Percentiles rank a stretch among this genome's conserved stretches.
These are phyloP conservation scores for Scolecobasidium constrictum DNA, from an alignment of 2,329 filamentous ascomycete species.

Conservation along the genomic window DNA sequence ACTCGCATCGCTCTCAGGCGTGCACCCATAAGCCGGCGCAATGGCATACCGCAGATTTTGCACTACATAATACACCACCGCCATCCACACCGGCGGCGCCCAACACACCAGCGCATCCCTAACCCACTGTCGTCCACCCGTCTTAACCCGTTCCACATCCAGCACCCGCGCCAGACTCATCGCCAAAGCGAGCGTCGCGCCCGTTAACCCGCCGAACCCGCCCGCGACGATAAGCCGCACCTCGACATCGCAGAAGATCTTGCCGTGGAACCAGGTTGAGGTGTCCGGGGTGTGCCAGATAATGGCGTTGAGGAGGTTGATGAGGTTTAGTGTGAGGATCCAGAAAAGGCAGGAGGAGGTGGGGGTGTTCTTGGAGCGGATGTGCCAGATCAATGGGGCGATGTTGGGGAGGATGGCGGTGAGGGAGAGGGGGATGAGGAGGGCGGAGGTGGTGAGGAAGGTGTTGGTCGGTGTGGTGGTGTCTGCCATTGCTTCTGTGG, in stretches of 20 bases:
- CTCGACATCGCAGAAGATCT: constrained; percentile 53
- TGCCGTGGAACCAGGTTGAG: constrained; percentile 45
- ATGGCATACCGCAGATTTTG: constrained; percentile 50
- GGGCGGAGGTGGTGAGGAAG: constrained; percentile 23
- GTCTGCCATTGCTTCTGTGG: background rate
- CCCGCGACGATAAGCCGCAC: constrained; percentile 44
- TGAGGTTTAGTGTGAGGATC: constrained; percentile 44
- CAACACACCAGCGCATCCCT: constrained; percentile 48
- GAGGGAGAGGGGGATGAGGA: constrained; percentile 39
- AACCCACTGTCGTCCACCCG: constrained; percentile 32
- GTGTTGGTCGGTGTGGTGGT: constrained; percentile 9
- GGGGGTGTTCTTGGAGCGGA: constrained; percentile 49
- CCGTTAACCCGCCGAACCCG: constrained; percentile 32
- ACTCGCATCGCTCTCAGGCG: constrained; percentile 40
- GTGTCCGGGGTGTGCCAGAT: constrained; percentile 53
- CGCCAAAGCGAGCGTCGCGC: constrained; percentile 47
- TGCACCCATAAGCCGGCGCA: constrained; percentile 48
- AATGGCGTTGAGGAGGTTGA: constrained; percentile 50
- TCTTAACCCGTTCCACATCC: constrained; percentile 43
- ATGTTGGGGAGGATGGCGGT: constrained; percentile 42
- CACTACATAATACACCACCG: constrained; percentile 47
- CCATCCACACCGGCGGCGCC: constrained; percentile 42
- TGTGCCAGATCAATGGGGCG: constrained; percentile 49
- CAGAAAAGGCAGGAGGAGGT: constrained; percentile 46
- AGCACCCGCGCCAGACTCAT: constrained; percentile 49